phyloP scores from a whole-genome alignment of 306 rosid genomes.

The Vachellia pachyceras region DNA sequence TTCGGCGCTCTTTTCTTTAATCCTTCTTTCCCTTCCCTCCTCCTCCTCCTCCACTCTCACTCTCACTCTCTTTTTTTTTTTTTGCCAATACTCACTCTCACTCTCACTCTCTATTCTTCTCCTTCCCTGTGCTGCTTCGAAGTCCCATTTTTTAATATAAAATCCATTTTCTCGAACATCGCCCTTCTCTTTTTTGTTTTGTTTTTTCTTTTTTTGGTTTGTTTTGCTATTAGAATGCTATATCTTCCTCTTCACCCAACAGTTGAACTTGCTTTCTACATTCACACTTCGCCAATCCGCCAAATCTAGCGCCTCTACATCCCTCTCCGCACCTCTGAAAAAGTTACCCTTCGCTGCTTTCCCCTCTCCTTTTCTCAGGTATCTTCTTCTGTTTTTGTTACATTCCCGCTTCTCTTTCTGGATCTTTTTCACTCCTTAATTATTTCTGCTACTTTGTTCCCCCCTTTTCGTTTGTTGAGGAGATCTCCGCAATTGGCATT shows the following conservation, averaged over 20 bases:
- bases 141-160: slow-evolving; percentile 9
- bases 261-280: slow-evolving; percentile 45
- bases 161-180: slow-evolving; percentile 37
- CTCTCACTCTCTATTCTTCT: not conserved
- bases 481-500: slow-evolving; percentile 50
- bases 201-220: not conserved
- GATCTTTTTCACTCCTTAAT: slow-evolving; percentile 38
- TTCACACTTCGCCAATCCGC: slow-evolving; percentile 44
- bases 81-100: too few species aligned
- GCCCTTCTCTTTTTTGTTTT: not conserved
- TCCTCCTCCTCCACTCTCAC: not conserved
- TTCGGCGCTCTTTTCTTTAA: slow-evolving; percentile 72
- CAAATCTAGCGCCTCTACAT: slow-evolving; percentile 55
- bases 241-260: slow-evolving; percentile 33
- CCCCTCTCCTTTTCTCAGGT: slow-evolving; percentile 36
- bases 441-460: not conserved
- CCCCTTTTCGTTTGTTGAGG: not conserved
- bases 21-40: not conserved
- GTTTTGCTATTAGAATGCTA: slow-evolving; percentile 7
- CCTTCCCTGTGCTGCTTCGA: not conserved
- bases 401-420: slow-evolving; percentile 37
- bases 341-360: slow-evolving; percentile 19
- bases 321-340: slow-evolving; percentile 22
- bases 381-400: slow-evolving; percentile 38
- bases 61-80: too few species aligned